Base-by-base conservation (phyloP, 1,139 yeast species). In the Yamadazyma sp. region DNA sequence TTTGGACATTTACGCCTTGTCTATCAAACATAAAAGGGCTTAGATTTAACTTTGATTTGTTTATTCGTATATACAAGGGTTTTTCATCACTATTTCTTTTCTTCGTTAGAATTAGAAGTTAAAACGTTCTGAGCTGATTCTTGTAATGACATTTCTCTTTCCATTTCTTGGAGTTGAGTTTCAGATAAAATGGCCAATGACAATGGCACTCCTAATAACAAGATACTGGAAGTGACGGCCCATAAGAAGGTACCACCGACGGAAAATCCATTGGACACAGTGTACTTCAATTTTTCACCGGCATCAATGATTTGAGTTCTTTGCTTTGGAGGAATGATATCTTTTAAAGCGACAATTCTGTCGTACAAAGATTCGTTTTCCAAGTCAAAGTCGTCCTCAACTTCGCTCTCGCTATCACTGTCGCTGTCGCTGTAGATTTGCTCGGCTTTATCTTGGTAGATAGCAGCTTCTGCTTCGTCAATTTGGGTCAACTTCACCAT, bases 151-250 rank as follows among this genome's bases (percentile, higher is more conserved):
- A 89, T 82, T 60, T 88, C 95, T 72, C 86, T 87, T 71, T 90
- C 97, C 85, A 88, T 79, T 68, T 90, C 97, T 61, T 82, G 82
- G 60, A 90, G 77, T 70, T 90, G 97, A 57, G 89, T 92, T 71
- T 90, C 98, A 46, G 90, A 82, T 56, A 90, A 76, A 51, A 90
- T 86, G 38, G 96, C 86, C 57, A 92, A 73, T 6, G 96, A 83
- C 53, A 88, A 74, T 46, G 98, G 98, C 40, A 89, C 96, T 59
- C 97, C 97, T 56, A 92, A 73, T 50, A 92, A 77, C 55, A 94
- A 70, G 29, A 88, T 82, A 38, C 94, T 79, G 14, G 97, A 83
- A 25, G 97, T 82, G 45, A 88, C 53, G 43, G 84, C 75, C 97
- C 97, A 94, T 48, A 90, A 73, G 35, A 86, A 70, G 53, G 76